These are phyloP conservation scores for Apophysomyces ossiformis DNA, from an alignment of 371 early-diverging fungal genomes.

Conservation along the genomic window DNA sequence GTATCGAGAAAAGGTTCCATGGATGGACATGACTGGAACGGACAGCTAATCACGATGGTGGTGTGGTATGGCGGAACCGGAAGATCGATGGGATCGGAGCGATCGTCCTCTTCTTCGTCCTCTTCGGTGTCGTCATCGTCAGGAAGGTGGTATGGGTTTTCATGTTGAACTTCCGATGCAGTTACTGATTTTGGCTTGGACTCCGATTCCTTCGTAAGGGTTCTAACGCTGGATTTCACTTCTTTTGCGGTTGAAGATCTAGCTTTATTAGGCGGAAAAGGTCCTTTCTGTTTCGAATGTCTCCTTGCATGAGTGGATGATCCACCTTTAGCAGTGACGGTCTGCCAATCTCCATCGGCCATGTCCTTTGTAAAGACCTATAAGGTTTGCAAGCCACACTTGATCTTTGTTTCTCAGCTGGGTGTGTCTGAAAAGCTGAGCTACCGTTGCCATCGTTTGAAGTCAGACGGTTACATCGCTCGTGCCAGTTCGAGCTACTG, in stretches of 20 bases:
- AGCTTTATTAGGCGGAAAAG: not conserved
- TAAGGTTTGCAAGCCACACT: not conserved
- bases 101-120: conserved; percentile 54
- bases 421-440: no score
- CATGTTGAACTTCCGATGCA: not conserved
- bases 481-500: no score
- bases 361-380: conserved; percentile 8
- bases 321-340: conserved; percentile 7
- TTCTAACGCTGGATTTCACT: not conserved
- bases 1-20: conserved; percentile 68
- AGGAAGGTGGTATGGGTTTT: conserved; percentile 25
- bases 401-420: no score
- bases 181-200: conserved; percentile 9
- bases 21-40: conserved; percentile 50
- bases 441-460: no score
- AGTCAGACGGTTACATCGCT: no score
- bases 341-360: conserved; percentile 23
- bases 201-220: not conserved
- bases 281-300: conserved; percentile 14
- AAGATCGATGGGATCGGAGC: conserved; percentile 49
- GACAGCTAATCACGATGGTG: conserved; percentile 60
- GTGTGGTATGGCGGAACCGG: conserved; percentile 68
- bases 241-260: not conserved
- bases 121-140: conserved; percentile 50
- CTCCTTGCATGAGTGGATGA: conserved; percentile 5